Conservation (phyloP, 345 rosid genomes). For the Hibiscus trionum region DNA sequence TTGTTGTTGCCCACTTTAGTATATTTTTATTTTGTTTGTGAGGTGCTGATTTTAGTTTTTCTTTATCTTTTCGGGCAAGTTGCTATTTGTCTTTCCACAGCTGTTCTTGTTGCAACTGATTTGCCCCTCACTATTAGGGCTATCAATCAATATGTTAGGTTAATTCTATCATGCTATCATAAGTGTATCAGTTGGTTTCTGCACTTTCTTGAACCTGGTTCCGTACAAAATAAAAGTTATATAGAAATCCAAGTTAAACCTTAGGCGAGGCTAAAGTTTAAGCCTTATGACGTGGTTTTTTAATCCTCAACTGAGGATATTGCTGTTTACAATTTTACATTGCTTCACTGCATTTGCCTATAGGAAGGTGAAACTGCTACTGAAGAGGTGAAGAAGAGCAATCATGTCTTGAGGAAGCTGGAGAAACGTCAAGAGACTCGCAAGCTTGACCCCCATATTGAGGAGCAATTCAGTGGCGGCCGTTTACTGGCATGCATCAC, state of each 20-base stretch:
- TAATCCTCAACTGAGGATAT: background rate
- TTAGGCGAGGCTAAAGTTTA: background rate
- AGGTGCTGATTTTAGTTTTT: background rate
- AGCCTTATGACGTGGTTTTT: background rate
- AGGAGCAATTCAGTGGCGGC: constrained; percentile 46
- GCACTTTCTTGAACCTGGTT: background rate
- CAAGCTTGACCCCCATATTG: constrained; percentile 38
- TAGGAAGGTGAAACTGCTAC: background rate
- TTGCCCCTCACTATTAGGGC: background rate
- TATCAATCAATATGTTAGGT: background rate
- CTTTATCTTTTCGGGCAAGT: background rate
- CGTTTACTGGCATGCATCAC: constrained; percentile 46
- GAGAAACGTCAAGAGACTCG: constrained; percentile 41
- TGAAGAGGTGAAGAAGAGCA: constrained; percentile 33
- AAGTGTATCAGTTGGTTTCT: background rate
- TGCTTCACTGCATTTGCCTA: background rate
- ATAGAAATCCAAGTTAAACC: background rate
- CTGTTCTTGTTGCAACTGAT: background rate
- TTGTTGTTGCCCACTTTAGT: background rate
- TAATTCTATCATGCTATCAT: background rate
- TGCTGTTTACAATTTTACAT: background rate
- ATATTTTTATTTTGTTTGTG: background rate
- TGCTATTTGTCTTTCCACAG: too few species aligned
- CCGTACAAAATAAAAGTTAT: background rate
- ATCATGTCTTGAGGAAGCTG: constrained; percentile 38